Percentiles rank a stretch among this genome's conserved stretches.
phyloP scores from a whole-genome alignment of 2,329 filamentous ascomycete genomes.

The Iodosphaeria phyllophila region DNA sequence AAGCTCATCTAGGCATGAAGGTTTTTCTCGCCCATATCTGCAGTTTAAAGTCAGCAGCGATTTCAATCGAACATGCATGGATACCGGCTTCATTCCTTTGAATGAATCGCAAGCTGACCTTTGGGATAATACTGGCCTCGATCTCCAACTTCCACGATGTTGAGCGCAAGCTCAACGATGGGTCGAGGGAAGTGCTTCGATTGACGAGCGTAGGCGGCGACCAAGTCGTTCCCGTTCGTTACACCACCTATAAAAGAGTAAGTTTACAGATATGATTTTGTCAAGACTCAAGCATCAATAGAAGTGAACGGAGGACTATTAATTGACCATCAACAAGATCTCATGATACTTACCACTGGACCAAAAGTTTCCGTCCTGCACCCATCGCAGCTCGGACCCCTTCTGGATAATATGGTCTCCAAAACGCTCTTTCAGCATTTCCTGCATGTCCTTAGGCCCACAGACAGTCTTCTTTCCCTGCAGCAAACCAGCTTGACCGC shows the following conservation, averaged over 20 bases:
- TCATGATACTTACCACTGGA: slow-evolving; percentile 23
- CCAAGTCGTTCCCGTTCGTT: slow-evolving; percentile 32
- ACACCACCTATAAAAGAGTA: background rate
- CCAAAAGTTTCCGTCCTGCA: slow-evolving; percentile 34
- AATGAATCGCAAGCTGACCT: no score
- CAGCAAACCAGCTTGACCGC: slow-evolving; percentile 27
- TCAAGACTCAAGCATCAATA: no score
- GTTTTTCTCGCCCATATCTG: no score
- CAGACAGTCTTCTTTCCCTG: slow-evolving; percentile 23
- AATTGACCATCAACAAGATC: slow-evolving; percentile 1
- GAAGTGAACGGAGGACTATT: no score
- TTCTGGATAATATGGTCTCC: slow-evolving; percentile 19
- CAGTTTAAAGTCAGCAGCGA: no score
- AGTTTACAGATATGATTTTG: background rate
- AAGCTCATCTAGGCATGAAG: no score
- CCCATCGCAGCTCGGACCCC: slow-evolving; percentile 28
- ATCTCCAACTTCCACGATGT: slow-evolving; percentile 28
- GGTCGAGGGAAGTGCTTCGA: slow-evolving; percentile 22
- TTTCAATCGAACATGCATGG: no score
- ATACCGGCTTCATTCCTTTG: no score
- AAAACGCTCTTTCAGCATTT: slow-evolving; percentile 17
- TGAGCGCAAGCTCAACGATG: slow-evolving; percentile 23
- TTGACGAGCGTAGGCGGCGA: slow-evolving; percentile 28
- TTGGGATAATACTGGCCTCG: slow-evolving; percentile 23
- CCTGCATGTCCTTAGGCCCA: slow-evolving; percentile 26